Evolutionary conservation across 352 stramenopile genomes (phyloP).

Genomic region (Phytophthora pinifolia): DNA sequence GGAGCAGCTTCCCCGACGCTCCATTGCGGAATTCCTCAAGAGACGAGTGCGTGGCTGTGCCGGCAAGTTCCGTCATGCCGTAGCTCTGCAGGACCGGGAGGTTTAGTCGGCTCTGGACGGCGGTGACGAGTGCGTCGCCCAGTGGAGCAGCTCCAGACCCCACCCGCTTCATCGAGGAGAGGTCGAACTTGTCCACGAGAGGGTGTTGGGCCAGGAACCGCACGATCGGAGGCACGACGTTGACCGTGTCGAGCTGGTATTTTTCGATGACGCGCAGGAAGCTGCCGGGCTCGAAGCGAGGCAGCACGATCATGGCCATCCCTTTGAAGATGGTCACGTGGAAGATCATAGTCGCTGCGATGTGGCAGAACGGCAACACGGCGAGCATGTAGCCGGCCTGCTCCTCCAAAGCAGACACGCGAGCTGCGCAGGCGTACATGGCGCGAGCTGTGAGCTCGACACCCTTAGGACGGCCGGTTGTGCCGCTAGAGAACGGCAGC

Average conservation of each 20-base stretch:
- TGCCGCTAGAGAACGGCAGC: conserved; percentile 93
- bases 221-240: conserved; percentile 83
- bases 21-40: conserved; percentile 20
- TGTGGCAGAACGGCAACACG: conserved; percentile 95
- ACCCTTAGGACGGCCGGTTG: conserved; percentile 83
- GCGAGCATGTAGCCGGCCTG: conserved; percentile 34
- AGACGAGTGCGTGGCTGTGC: conserved; percentile 27
- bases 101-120: conserved; percentile 57
- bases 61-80: conserved; percentile 64
- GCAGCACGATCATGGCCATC: conserved; percentile 80
- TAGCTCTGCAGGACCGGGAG: conserved; percentile 46
- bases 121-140: conserved; percentile 57
- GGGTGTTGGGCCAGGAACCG: conserved; percentile 80
- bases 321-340: conserved; percentile 83
- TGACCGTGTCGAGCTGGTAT: conserved; percentile 36
- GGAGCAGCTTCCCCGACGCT: conserved; percentile 44
- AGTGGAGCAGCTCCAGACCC: conserved; percentile 83
- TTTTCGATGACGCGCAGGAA: conserved; percentile 85
- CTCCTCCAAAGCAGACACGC: conserved; percentile 38
- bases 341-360: conserved; percentile 88
- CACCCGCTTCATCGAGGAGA: conserved; percentile 67
- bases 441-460: conserved; percentile 88
- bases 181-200: conserved; percentile 86
- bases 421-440: conserved; percentile 70
- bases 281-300: conserved; percentile 86